These are phyloP conservation scores for Chrysoporthe austroafricana DNA, from an alignment of 2,329 filamentous ascomycete species.

Conservation along the genomic window DNA sequence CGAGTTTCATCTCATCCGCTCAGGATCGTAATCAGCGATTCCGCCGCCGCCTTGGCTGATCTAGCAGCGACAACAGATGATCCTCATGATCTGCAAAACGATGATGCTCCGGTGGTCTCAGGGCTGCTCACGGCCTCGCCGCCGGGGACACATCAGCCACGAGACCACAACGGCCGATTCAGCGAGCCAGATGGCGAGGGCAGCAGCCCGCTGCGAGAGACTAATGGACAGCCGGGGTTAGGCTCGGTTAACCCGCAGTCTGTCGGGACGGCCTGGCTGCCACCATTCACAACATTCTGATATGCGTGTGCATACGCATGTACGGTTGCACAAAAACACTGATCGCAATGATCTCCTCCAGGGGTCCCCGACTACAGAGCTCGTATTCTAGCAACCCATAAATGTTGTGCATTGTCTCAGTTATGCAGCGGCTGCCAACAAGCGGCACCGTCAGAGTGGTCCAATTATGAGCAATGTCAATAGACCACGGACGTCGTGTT, in stretches of 20 bases:
- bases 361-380: constrained; percentile 27
- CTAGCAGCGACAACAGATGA: constrained; percentile 1
- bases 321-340: constrained; percentile 21
- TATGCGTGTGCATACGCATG: constrained; percentile 8
- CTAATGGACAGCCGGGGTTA: not conserved
- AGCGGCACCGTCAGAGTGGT: not conserved
- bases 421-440: constrained; percentile 24
- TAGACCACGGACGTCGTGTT: not conserved
- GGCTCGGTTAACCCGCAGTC: not conserved
- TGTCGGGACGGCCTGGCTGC: constrained; percentile 4
- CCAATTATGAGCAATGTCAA: not conserved
- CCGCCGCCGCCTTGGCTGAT: not conserved
- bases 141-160: not conserved
- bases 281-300: not conserved
- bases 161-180: not conserved
- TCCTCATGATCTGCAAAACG: constrained; percentile 11
- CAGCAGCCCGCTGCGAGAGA: not conserved
- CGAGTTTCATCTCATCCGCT: constrained; percentile 20
- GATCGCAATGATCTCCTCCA: constrained; percentile 25
- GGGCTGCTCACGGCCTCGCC: constrained; percentile 1
- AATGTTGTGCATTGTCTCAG: constrained; percentile 25
- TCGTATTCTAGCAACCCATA: constrained; percentile 28
- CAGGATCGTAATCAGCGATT: constrained; percentile 2
- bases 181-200: not conserved
- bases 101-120: constrained; percentile 11